Base-by-base conservation (phyloP, 805 yeast genomes). In the Kluyveromyces dobzhanskii region DNA sequence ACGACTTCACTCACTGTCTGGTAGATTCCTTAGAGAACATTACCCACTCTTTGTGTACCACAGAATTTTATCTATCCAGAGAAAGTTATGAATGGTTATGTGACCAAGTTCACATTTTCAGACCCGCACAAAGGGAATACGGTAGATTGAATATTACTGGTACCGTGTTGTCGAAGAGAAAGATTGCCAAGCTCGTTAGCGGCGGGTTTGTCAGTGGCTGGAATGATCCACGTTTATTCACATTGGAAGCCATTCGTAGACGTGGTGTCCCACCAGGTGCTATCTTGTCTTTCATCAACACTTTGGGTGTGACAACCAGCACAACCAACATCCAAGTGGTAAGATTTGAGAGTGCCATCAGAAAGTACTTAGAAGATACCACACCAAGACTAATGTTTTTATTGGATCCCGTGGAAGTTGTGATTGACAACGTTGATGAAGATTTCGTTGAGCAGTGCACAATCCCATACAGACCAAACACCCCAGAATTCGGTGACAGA, bases 191-290 rank as follows among this genome's bases (percentile, higher is more conserved):
- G 63, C 72, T 92, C 49, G 97, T 92, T 17, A 82, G 76, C 41
- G 92, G 78, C 19, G 67, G 73, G 4, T 66, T 72, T 53, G 99
- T 92, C 17, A 78, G 95, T 61, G 96, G 86, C 33, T 92, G 99
- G 99, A 94, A 92, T 63, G 98, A 92, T 64, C 98, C 99, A 53
- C 76, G 99, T 57, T 71, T 92, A 59, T 92, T 79, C 64, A 92
- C 99, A 4, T 73, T 92, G 52, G 98, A 87, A 51, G 95, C 92
- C 37, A 78, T 92, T 44, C 81, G 86, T 59, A 83, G 99, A 61
- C 85, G 99, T 59, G 99, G 99, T 68, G 80, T 92, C 7, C 99
- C 99, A 49, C 98, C 99, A 10, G 97, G 97, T 32, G 97, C 97
- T 21, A 85, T 92, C 59, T 71, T 92, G 58, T 75, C 87, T 24